These are phyloP conservation scores for Candida anutae DNA, from an alignment of 1,139 yeast species.

Conservation along the genomic window DNA sequence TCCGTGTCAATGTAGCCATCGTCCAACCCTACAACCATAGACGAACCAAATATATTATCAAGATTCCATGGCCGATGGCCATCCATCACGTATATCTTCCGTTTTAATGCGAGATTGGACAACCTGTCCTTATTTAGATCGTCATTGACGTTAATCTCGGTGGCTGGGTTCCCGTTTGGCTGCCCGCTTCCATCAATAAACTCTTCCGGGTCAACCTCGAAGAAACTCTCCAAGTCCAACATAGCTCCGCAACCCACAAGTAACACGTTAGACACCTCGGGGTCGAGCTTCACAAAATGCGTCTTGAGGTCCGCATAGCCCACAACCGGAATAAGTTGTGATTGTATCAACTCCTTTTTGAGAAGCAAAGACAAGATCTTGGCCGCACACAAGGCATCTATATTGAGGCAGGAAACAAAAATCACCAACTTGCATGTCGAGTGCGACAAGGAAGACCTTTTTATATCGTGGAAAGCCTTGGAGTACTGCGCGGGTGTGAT, in stretches of 20 bases:
- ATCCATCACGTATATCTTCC: conserved; percentile 73
- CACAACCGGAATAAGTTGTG: conserved; percentile 87
- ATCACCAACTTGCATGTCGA: conserved; percentile 84
- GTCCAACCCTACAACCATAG: conserved; percentile 75
- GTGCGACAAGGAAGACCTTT: conserved; percentile 64
- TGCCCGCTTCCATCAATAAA: conserved; percentile 12
- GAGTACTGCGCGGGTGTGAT: conserved; percentile 55
- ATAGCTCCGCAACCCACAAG: conserved; percentile 94
- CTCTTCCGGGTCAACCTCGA: conserved; percentile 55
- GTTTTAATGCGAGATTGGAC: conserved; percentile 17
- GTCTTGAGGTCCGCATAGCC: conserved; percentile 75
- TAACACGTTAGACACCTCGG: conserved; percentile 69
- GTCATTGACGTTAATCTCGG: conserved; percentile 7
- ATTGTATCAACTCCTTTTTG: conserved; percentile 77
- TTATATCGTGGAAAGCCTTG: conserved; percentile 51
- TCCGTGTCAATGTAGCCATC: conserved; percentile 70
- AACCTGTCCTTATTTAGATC: conserved; percentile 8
- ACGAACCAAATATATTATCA: conserved; percentile 83
- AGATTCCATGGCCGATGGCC: conserved; percentile 96
- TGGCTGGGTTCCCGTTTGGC: too few relatives aligned
- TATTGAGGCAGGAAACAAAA: conserved; percentile 83
- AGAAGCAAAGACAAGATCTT: conserved; percentile 64
- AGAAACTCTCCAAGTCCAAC: conserved; percentile 74
- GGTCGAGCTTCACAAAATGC: conserved; percentile 60
- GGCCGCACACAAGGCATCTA: conserved; percentile 89